phyloP scores from a whole-genome alignment of 1,284 basidiomycete species.

The Marasmius tenuissimus region DNA sequence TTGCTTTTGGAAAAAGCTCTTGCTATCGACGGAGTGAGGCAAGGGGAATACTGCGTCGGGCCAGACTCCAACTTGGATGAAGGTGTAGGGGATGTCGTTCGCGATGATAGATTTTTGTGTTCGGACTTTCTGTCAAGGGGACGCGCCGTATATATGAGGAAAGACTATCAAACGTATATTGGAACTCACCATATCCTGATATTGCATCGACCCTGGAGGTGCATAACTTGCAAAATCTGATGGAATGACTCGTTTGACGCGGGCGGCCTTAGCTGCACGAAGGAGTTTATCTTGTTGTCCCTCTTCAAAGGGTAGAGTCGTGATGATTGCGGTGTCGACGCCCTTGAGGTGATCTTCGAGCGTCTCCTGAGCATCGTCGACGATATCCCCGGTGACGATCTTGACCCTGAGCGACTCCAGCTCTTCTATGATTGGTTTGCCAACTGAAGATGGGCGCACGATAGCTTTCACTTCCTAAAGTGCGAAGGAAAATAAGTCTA shows the following conservation, averaged over 20 bases:
- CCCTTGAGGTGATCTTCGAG: background rate
- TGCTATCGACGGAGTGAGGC: background rate
- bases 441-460: conserved; percentile 1
- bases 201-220: background rate
- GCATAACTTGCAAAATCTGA: conserved; percentile 5
- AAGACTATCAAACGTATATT: background rate
- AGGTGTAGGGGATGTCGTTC: conserved; percentile 9
- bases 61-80: conserved; percentile 15
- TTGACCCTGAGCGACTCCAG: background rate
- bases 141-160: no score
- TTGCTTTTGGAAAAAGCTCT: background rate
- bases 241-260: conserved; percentile 10
- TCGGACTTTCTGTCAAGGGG: conserved; percentile 7
- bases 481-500: no score
- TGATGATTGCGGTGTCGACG: conserved; percentile 1
- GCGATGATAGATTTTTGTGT: conserved; percentile 7
- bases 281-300: conserved; percentile 1
- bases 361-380: background rate
- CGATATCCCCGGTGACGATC: background rate
- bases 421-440: conserved; percentile 2
- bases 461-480: background rate
- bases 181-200: background rate
- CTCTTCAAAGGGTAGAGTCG: background rate
- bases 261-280: conserved; percentile 6
- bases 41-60: background rate